Base-by-base conservation (phyloP, 2,329 filamentous ascomycete species). In the Chrysosphaeria jannelii region DNA sequence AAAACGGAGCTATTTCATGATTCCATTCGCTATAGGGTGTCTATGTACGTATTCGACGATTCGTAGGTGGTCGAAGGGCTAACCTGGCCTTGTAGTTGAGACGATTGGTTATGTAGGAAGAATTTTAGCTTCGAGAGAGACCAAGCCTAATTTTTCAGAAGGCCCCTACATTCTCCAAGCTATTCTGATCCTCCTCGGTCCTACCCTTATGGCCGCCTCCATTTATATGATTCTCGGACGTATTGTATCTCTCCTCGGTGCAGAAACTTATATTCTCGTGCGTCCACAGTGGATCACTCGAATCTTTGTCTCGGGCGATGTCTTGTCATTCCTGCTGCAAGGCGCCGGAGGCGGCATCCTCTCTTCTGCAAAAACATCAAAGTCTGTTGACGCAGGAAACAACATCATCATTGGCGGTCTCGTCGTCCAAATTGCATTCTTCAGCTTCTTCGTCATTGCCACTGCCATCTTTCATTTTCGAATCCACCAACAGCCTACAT, bases 271-370 rank as follows among this genome's bases (percentile, higher is more conserved):
- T 11, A 24, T 18, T 18, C 14, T 11, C 26, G 47, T 19, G 47
- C 43, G 5, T 37, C 41, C 13, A 28, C 35, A 0, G 36, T 48
- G 44, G 41, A 33, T 54, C 4, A 53, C 51, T 5, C 49, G 47
- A 24, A 36, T 53, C 19, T 56, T 54, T 26, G 48, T 56, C 4
- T 29, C 40, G 4, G 49, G 47, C 10, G 51, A 55, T 25, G 33
- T 53, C 1, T 14, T 51, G 2, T 48, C 44, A 4, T 48, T 55
- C 29, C 23, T 45, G 8, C 36, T 46, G 1, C 52, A 55, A 31
- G 14, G 21, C 9, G 50, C 47, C 4, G 44, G 40, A 23, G 44
- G 43, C 10, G 42, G 50, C 12, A 38, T 42, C 12, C 35, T 37
- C 10, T 30, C 28, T 10, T 32, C 33, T 2, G 37, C 33, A 6